A percentile compares a stretch with the other conserved stretches of the same genome.
phyloP scores from a whole-genome alignment of 2,329 filamentous ascomycete species.

The Metarhizium humberi region DNA sequence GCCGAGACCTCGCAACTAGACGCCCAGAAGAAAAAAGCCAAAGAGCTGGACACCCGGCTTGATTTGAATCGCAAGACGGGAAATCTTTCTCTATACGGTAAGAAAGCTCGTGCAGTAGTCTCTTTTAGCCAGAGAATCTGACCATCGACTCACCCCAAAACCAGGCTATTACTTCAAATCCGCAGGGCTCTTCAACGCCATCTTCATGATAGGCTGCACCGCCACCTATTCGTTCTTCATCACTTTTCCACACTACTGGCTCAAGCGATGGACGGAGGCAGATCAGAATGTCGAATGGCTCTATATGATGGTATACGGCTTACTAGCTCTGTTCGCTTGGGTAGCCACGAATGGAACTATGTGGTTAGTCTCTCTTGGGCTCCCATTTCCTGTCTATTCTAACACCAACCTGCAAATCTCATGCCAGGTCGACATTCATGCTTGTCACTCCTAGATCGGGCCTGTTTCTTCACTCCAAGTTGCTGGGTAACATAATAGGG shows the following conservation, averaged over 20 bases:
- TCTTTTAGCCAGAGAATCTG: no score
- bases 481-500: no score
- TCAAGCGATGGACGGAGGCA: slow-evolving; percentile 28
- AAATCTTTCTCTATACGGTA: neutral
- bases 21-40: neutral
- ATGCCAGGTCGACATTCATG: neutral
- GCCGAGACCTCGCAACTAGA: neutral
- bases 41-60: neutral
- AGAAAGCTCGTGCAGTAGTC: neutral
- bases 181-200: neutral
- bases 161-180: neutral
- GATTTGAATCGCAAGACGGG: neutral
- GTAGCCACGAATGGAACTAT: neutral
- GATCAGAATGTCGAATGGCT: neutral
- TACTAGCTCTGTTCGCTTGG: neutral
- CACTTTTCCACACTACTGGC: slow-evolving; percentile 26
- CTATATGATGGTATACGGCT: neutral
- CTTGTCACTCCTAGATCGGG: neutral
- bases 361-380: neutral
- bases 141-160: neutral
- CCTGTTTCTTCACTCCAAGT: neutral
- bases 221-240: slow-evolving; percentile 22
- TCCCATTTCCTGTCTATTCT: neutral
- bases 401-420: neutral
- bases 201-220: slow-evolving; percentile 5